phyloP scores from a whole-genome alignment of 495 filamentous ascomycete genomes.

The Hypoxylon subgilvum region DNA sequence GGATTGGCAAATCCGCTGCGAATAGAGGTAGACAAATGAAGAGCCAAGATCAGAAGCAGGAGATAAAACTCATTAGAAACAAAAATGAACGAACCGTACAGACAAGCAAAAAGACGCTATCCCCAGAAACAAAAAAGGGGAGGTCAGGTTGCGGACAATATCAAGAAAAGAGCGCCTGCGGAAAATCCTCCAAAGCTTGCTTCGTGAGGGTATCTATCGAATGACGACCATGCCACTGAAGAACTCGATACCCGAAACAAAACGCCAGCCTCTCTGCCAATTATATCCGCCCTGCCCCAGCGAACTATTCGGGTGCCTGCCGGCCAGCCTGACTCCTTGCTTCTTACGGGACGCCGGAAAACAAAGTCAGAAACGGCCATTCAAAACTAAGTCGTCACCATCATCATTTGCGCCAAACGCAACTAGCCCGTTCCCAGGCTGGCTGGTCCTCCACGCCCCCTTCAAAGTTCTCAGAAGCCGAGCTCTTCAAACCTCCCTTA shows the following conservation, averaged over 20 bases:
- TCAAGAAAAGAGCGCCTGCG: conserved; percentile 16
- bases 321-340: no score
- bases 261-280: neutral
- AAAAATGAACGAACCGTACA: conserved; percentile 15
- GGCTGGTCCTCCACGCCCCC: neutral
- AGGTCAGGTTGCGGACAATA: conserved; percentile 7
- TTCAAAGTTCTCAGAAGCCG: conserved; percentile 25
- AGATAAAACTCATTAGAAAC: no score
- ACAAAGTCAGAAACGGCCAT: no score
- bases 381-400: no score
- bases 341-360: no score
- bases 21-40: neutral
- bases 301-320: no score
- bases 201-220: conserved; percentile 40
- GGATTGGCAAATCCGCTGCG: conserved; percentile 3
- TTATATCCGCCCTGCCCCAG: no score
- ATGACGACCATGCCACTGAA: conserved; percentile 31
- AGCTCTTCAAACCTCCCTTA: conserved; percentile 29
- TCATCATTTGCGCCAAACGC: no score
- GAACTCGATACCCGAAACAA: conserved; percentile 21
- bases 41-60: no score
- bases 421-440: no score
- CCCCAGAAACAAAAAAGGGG: neutral
- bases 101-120: conserved; percentile 3
- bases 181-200: conserved; percentile 31